phyloP scores from a whole-genome alignment of 192 early-diverging fungal genomes.

The Coemansia sp. region DNA sequence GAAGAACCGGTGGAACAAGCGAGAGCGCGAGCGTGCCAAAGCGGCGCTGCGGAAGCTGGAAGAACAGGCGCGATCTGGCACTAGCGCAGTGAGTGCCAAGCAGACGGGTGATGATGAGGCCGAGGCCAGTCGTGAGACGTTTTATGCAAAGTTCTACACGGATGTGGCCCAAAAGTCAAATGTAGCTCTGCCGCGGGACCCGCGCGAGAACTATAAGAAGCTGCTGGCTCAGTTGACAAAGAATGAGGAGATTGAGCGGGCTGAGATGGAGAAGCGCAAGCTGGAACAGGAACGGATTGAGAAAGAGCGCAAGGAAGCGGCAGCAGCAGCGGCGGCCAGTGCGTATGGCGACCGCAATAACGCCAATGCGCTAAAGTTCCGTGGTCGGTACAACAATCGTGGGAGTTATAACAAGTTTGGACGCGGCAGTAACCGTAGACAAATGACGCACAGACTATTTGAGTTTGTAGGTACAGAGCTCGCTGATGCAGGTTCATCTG shows the following conservation, averaged over 20 bases:
- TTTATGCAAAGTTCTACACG: constrained; percentile 32
- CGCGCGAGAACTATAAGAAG: constrained; percentile 37
- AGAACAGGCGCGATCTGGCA: constrained; percentile 13
- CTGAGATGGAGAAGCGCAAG: constrained; percentile 30
- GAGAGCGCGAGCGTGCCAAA: constrained; percentile 25
- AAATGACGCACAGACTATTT: constrained; percentile 37
- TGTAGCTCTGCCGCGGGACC: constrained; percentile 41
- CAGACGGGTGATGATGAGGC: constrained; percentile 26
- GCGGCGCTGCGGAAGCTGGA: constrained; percentile 24
- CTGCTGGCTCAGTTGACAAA: constrained; percentile 45
- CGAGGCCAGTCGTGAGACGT: constrained; percentile 40
- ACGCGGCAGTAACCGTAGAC: constrained; percentile 12
- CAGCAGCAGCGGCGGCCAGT: constrained; percentile 16
- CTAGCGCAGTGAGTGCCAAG: constrained; percentile 6
- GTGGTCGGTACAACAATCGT: constrained; percentile 17
- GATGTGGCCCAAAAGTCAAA: constrained; percentile 22
- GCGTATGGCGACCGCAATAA: constrained; percentile 11
- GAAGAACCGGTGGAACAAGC: constrained; percentile 33
- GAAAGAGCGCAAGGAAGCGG: constrained; percentile 51
- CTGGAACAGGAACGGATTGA: constrained; percentile 39
- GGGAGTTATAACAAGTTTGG: constrained; percentile 1
- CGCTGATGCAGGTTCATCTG: background rate
- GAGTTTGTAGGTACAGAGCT: constrained; percentile 33
- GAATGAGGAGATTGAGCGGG: constrained; percentile 40
- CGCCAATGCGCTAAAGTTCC: constrained; percentile 13